A percentile compares a stretch with the other conserved stretches of the same genome.
Evolutionary conservation across 495 filamentous ascomycete genomes (phyloP).

Genomic region (Astrothelium macrocarpum): DNA sequence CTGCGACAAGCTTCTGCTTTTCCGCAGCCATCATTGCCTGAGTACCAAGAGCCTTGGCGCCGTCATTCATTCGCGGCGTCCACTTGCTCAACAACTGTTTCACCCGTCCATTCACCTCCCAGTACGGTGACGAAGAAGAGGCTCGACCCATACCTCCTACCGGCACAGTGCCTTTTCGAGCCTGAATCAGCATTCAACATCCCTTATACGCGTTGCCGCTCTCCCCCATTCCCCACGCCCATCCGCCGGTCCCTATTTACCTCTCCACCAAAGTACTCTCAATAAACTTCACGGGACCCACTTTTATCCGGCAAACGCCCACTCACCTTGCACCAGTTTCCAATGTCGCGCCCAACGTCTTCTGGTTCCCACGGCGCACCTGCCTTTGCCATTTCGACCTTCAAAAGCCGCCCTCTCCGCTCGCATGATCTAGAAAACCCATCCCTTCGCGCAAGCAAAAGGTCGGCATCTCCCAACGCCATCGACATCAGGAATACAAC

Average conservation of each 20-base stretch:
- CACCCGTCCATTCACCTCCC: neutral
- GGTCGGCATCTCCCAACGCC: neutral
- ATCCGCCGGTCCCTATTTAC: neutral
- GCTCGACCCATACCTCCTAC: neutral
- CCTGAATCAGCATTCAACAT: neutral
- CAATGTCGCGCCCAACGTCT: neutral
- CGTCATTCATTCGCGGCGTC: neutral
- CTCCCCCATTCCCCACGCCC: neutral
- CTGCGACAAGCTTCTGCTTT: neutral
- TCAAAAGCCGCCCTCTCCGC: neutral
- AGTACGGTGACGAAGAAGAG: constrained; percentile 3
- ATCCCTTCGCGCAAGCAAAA: neutral
- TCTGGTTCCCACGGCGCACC: neutral
- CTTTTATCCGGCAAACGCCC: constrained; percentile 1
- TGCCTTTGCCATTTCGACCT: neutral
- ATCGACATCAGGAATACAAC: neutral
- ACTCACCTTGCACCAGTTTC: neutral
- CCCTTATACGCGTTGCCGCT: neutral
- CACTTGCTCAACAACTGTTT: neutral
- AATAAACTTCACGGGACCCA: neutral
- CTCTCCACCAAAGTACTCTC: neutral
- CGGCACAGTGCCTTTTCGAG: neutral
- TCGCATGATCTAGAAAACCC: neutral
- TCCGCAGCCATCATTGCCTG: neutral
- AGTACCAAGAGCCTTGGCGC: neutral